Conservation (phyloP, 345 rosid species). For the Nasturtium officinale region DNA sequence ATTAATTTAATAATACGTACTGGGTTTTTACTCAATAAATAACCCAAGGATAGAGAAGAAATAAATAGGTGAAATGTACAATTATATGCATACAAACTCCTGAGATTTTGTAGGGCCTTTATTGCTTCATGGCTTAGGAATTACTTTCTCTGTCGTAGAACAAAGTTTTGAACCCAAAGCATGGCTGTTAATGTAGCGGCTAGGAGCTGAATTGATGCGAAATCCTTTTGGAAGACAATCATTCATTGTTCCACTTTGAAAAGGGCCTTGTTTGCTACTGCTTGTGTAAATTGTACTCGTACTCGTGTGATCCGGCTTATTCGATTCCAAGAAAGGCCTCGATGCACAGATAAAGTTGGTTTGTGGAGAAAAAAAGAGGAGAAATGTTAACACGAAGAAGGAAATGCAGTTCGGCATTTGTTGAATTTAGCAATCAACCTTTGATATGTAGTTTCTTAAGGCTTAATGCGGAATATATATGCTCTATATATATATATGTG, state of each 20-base stretch:
- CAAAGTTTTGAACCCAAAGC: slow-evolving; percentile 36
- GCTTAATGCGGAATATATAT: slow-evolving; percentile 4
- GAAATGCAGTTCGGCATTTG: slow-evolving; percentile 31
- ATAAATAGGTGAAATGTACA: slow-evolving; percentile 24
- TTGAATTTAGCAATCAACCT: slow-evolving; percentile 7
- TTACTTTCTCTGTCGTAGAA: slow-evolving; percentile 31
- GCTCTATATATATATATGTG: slow-evolving; percentile 22
- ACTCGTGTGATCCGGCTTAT: neutral
- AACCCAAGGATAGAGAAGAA: slow-evolving; percentile 11
- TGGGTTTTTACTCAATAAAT: neutral
- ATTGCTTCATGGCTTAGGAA: slow-evolving; percentile 25
- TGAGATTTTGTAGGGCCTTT: neutral
- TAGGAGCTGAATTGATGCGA: slow-evolving; percentile 38
- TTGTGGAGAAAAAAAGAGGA: neutral
- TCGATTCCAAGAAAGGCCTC: slow-evolving; percentile 22
- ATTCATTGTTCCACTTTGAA: neutral
- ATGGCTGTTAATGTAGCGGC: slow-evolving; percentile 39
- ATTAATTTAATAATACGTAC: slow-evolving; percentile 21
- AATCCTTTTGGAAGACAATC: slow-evolving; percentile 40
- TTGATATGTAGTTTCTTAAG: neutral
- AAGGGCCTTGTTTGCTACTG: neutral
- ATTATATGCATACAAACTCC: neutral
- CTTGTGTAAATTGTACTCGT: slow-evolving; percentile 12
- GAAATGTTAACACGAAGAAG: slow-evolving; percentile 4
- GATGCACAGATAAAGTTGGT: slow-evolving; percentile 15